Conservation (phyloP, 306 rosid genomes). For the Vigna trinervia region DNA sequence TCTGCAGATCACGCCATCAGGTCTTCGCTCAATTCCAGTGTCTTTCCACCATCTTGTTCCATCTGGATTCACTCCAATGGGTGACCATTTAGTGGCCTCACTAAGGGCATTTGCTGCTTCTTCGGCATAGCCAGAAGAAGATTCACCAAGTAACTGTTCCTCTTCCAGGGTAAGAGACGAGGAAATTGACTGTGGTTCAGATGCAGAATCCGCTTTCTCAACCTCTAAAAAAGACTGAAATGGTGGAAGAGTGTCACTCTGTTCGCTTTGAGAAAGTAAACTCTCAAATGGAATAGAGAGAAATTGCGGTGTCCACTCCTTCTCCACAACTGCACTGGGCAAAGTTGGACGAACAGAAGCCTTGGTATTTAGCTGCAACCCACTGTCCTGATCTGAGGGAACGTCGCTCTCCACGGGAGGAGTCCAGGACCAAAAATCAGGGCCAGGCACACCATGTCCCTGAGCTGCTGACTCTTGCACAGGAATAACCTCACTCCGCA, state of each 20-base stretch:
- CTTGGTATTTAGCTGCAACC: slow-evolving; percentile 49
- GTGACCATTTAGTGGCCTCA: slow-evolving; percentile 42
- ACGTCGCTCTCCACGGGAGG: slow-evolving; percentile 63
- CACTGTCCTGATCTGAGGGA: slow-evolving; percentile 46
- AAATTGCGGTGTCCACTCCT: slow-evolving; percentile 58
- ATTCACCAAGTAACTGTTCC: slow-evolving; percentile 55
- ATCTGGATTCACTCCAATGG: slow-evolving; percentile 67
- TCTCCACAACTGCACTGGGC: slow-evolving; percentile 65
- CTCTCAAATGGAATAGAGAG: slow-evolving; percentile 80
- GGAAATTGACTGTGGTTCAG: slow-evolving; percentile 43
- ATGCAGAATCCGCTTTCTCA: slow-evolving; percentile 44
- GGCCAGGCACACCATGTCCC: slow-evolving; percentile 75
- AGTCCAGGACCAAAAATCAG: slow-evolving; percentile 96
- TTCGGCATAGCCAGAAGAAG: slow-evolving; percentile 68
- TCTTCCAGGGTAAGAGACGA: slow-evolving; percentile 60
- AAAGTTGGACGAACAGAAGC: slow-evolving; percentile 47
- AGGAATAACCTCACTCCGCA: slow-evolving; percentile 40
- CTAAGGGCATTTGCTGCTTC: slow-evolving; percentile 80
- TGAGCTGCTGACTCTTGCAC: slow-evolving; percentile 52
- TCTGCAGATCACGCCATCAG: slow-evolving; percentile 86
- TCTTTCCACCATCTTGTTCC: slow-evolving; percentile 94
- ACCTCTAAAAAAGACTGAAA: slow-evolving; percentile 68
- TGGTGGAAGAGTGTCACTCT: slow-evolving; percentile 66
- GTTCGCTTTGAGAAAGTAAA: slow-evolving; percentile 48
- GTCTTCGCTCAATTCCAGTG: slow-evolving; percentile 79